Conservation (phyloP, 257 asterid species). For the Ophiorrhiza pumila region DNA sequence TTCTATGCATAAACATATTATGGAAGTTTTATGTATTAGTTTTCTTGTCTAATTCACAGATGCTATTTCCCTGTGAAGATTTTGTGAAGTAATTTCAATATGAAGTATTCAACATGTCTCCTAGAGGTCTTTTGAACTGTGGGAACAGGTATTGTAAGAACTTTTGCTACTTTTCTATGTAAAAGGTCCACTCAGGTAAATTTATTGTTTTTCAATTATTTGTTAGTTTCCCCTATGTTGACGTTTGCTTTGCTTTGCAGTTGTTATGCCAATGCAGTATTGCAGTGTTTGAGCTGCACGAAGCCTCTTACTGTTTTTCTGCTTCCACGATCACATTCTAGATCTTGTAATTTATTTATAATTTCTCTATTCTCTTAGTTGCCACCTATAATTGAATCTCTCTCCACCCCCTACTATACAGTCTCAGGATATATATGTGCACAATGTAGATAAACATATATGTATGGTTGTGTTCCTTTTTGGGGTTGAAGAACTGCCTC, state of each 20-base stretch:
- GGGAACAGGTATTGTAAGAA: slow-evolving; percentile 64
- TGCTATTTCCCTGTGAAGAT: slow-evolving; percentile 86
- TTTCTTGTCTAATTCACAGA: slow-evolving; percentile 42
- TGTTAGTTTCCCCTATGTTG: background rate
- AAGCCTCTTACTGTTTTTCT: slow-evolving; percentile 74
- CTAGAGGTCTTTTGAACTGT: slow-evolving; percentile 76
- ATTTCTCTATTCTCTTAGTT: background rate
- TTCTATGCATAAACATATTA: slow-evolving; percentile 2
- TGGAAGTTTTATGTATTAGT: slow-evolving; percentile 12
- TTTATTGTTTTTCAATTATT: background rate
- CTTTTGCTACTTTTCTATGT: slow-evolving; percentile 15
- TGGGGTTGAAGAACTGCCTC: background rate
- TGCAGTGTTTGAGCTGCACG: slow-evolving; percentile 81
- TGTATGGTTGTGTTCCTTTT: background rate
- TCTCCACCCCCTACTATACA: background rate
- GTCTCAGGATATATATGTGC: background rate
- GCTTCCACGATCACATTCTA: slow-evolving; percentile 73
- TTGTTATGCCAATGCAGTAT: slow-evolving; percentile 88
- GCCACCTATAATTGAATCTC: background rate
- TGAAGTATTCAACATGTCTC: slow-evolving; percentile 48
- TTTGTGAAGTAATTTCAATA: slow-evolving; percentile 66
- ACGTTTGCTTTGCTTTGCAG: slow-evolving; percentile 39
- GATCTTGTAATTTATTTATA: slow-evolving; percentile 48
- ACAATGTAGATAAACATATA: background rate
- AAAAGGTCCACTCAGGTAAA: background rate